Percentiles rank a stretch among this genome's conserved stretches.
Evolutionary conservation across 257 asterid genomes (phyloP).

Genomic region (Asclepias syriaca): DNA sequence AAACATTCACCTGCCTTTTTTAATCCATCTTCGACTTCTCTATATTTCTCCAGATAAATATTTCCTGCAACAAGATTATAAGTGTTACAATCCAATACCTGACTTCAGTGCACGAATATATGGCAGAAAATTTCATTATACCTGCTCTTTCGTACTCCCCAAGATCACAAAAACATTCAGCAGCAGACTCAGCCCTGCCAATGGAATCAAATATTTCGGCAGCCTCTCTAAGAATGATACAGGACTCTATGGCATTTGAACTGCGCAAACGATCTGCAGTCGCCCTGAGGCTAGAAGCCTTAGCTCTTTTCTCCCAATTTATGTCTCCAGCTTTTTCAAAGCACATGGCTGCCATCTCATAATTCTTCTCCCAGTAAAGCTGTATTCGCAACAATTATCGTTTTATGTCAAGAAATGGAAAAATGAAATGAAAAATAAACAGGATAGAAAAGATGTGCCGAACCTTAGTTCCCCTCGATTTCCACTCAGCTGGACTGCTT

Average conservation of each 20-base stretch:
- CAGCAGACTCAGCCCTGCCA: slow-evolving; percentile 48
- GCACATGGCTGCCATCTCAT: slow-evolving; percentile 64
- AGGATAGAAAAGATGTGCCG: not conserved
- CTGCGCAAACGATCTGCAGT: slow-evolving; percentile 35
- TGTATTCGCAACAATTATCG: slow-evolving; percentile 19
- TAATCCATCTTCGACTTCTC: slow-evolving; percentile 24
- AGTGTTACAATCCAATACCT: not conserved
- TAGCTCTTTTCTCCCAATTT: slow-evolving; percentile 51
- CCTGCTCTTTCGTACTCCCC: slow-evolving; percentile 60
- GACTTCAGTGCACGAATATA: not conserved
- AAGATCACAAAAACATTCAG: slow-evolving; percentile 55
- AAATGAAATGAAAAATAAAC: not conserved
- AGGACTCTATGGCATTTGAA: slow-evolving; percentile 36
- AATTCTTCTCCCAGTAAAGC: slow-evolving; percentile 63
- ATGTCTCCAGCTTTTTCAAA: slow-evolving; percentile 62
- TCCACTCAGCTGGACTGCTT: slow-evolving; percentile 70
- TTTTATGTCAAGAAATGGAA: not conserved
- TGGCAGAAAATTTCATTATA: not conserved
- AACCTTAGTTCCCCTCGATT: slow-evolving; percentile 58
- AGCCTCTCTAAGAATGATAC: slow-evolving; percentile 48
- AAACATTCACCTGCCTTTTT: slow-evolving; percentile 64
- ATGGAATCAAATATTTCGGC: slow-evolving; percentile 58
- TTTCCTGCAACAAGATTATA: slow-evolving; percentile 29
- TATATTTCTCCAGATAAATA: slow-evolving; percentile 49
- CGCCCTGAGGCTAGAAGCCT: slow-evolving; percentile 51